Percentiles rank a stretch among this genome's conserved stretches.
These are phyloP conservation scores for Isabelozyma rhagii DNA, from an alignment of 805 yeast species.

Conservation along the genomic window DNA sequence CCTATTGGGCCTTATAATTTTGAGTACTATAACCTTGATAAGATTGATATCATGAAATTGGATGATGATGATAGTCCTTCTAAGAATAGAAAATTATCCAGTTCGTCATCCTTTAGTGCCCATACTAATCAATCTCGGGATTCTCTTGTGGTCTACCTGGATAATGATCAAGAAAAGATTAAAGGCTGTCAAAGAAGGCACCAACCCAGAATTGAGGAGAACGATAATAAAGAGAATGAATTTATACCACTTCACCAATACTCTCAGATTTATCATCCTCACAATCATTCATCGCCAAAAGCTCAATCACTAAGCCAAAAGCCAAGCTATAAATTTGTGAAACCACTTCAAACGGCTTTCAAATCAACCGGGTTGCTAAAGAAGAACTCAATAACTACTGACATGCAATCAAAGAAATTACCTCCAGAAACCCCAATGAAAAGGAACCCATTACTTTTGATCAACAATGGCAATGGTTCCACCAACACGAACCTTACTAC, in stretches of 20 bases:
- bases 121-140: slow-evolving; percentile 1
- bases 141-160: slow-evolving; percentile 23
- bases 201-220: neutral
- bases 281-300: neutral
- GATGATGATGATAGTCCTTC: slow-evolving; percentile 24
- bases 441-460: slow-evolving; percentile 35
- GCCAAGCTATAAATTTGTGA: slow-evolving; percentile 59
- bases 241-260: neutral
- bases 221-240: slow-evolving; percentile 1
- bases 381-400: slow-evolving; percentile 30
- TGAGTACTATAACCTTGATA: slow-evolving; percentile 25
- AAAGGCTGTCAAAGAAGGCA: neutral
- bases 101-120: slow-evolving; percentile 6
- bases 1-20: slow-evolving; percentile 4
- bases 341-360: slow-evolving; percentile 84
- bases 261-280: slow-evolving; percentile 17
- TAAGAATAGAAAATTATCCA: slow-evolving; percentile 22
- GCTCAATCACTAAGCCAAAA: slow-evolving; percentile 5
- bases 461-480: slow-evolving; percentile 15
- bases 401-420: slow-evolving; percentile 17
- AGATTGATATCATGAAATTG: slow-evolving; percentile 19
- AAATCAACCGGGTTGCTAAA: slow-evolving; percentile 68
- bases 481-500: neutral
- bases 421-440: slow-evolving; percentile 47
- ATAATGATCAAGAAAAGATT: slow-evolving; percentile 6